Base-by-base conservation (phyloP, 2,329 filamentous ascomycete species). In the Xylaria sp. region DNA sequence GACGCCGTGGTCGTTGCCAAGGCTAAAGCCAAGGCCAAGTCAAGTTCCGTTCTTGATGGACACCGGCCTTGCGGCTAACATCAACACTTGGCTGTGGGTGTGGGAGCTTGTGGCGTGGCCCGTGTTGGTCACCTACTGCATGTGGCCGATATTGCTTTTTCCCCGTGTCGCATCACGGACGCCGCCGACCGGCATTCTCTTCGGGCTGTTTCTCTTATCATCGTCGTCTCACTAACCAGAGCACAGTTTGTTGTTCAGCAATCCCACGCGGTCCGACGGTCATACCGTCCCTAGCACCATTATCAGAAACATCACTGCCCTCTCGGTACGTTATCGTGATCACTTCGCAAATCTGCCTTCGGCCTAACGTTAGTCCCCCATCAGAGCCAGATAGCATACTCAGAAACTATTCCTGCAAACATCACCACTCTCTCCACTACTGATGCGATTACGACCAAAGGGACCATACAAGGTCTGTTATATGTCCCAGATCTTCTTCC, bases 371-470 rank as follows among this genome's bases (percentile, higher is more conserved):
- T 37, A 6, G 18, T 28, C 50, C 55, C 55, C 46, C 13, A 61
- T 46, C 69, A 84, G 82, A 77, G 75, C 55, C 73, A 85, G 69
- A 79, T 89, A 76, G 84, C 85, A 65, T 89, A 88, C 75, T 84
- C 88, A 67, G 82, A 85, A 68, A 81, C 82, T 54, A 79, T 88
- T 63, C 74, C 78, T 23, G 80, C 80, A 66, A 92, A 92, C 75
- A 87, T 97, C 61, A 92, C 90, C 54, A 97, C 93, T 0, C 84
- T 98, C 15, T 92, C 92, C 2, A 89, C 87, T 39, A 91, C 89
- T 69, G 90, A 89, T 77, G 85, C 88, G 62, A 84, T 87, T 39
- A 84, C 84, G 9, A 80, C 84, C 48, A 88, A 90, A 72, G 87
- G 87, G 64, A 83, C 88, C 63, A 89, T 96, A 44, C 87, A 89